Evolutionary conservation across 257 asterid genomes (phyloP), one percentile per base, ranked within the genome.

Genomic region (Osmanthus fragrans): DNA sequence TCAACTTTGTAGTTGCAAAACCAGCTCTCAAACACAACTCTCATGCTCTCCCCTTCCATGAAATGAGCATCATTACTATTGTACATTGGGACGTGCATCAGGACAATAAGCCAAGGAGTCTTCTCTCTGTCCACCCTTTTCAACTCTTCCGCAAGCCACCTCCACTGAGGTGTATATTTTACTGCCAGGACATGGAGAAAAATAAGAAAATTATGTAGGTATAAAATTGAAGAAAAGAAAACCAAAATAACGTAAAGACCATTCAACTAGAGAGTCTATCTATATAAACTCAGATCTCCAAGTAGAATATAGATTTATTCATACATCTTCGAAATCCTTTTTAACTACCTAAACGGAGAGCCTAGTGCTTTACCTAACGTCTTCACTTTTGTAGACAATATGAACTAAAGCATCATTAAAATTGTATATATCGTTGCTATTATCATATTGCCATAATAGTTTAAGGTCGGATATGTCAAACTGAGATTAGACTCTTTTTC

Each of bases 71-170:
- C 86, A 76, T 95, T 95, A 79, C 96, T 92, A 77, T 89, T 92
- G 94, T 95, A 95, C 33, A 95, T 84, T 4, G 99, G 99, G 74
- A 86, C 90, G 84, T 94, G 99, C 97, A 90, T 91, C 86, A 94
- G 84, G 72, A 94, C 96, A 74, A 95, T 91, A 72, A 95, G 94
- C 99, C 99, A 95, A 70, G 97, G 98, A 81, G 99, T 91, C 84
- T 88, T 90, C 82, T 87, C 93, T 81, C 98, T 84, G 85, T 95
- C 93, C 56, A 95, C 96, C 58, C 73, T 86, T 70, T 87, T 79
- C 19, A 95, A 71, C 84, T 95, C 98, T 72, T 90, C 79, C 32
- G 69, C 77, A 70, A 93, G 92, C 99, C 99, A 95, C 82, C 36
- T 87, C 86, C 86, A 95, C 77, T 95, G 99, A 70, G 99, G 99